Conservation (phyloP, 2,329 filamentous ascomycete genomes). For the Gnomoniopsis sp. region DNA sequence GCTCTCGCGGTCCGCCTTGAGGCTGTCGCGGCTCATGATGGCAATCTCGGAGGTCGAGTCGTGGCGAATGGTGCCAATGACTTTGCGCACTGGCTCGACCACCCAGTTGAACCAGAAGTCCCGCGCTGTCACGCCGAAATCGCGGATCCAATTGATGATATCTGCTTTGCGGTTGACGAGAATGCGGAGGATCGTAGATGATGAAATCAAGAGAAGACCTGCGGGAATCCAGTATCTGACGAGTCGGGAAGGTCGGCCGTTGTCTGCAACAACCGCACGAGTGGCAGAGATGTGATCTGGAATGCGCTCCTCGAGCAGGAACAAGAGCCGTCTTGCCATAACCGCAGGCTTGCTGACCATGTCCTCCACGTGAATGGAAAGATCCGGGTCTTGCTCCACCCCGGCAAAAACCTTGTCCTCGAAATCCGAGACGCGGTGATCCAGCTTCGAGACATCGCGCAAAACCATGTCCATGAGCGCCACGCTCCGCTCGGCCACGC, state of each 20-base stretch:
- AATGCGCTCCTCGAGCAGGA: constrained; percentile 66
- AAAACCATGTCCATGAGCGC: constrained; percentile 84
- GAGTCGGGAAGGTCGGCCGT: constrained; percentile 72
- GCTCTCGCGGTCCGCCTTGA: constrained; percentile 85
- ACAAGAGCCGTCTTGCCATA: constrained; percentile 63
- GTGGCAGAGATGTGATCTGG: constrained; percentile 63
- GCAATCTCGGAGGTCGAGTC: constrained; percentile 91
- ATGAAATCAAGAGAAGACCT: constrained; percentile 69
- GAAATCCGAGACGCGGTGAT: constrained; percentile 60
- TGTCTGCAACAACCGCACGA: constrained; percentile 51
- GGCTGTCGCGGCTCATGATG: constrained; percentile 90
- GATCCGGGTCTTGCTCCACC: constrained; percentile 58
- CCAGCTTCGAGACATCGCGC: constrained; percentile 63
- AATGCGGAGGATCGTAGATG: constrained; percentile 80
- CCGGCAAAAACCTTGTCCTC: constrained; percentile 63
- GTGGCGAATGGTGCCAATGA: constrained; percentile 89
- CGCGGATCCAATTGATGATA: constrained; percentile 74
- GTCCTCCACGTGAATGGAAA: constrained; percentile 51
- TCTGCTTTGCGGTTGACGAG: constrained; percentile 71
- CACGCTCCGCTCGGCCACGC: constrained; percentile 74
- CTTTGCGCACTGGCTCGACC: constrained; percentile 74
- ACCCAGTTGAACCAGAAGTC: constrained; percentile 99
- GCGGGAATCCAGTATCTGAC: constrained; percentile 88
- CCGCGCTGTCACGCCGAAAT: constrained; percentile 72
- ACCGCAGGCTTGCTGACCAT: constrained; percentile 50